phyloP scores from a whole-genome alignment of 352 stramenopile genomes.

The Pythium dissimile region DNA sequence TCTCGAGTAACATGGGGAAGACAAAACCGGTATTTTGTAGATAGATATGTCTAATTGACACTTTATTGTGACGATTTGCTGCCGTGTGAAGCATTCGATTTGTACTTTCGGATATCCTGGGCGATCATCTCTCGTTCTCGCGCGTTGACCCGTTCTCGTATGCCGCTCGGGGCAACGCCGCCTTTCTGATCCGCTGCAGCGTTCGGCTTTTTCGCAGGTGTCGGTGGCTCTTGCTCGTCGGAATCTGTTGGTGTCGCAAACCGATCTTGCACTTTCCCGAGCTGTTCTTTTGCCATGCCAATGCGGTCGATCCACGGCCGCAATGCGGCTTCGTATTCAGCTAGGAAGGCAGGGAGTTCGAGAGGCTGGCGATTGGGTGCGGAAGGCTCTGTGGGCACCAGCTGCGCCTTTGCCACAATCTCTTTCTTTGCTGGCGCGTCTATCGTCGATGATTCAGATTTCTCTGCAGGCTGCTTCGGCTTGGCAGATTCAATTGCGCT shows the following conservation, averaged over 20 bases:
- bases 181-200: not conserved
- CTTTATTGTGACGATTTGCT: too few relatives aligned
- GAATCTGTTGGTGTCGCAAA: not conserved
- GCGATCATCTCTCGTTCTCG: conserved; percentile 46
- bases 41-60: too few relatives aligned
- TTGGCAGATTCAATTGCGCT: conserved; percentile 4
- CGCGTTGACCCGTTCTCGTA: conserved; percentile 44
- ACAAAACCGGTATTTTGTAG: too few relatives aligned
- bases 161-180: conserved; percentile 31
- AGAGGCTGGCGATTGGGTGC: too few relatives aligned
- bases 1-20: conserved; percentile 67
- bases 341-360: conserved; percentile 8
- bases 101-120: conserved; percentile 41
- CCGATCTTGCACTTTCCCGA: conserved; percentile 1
- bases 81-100: conserved; percentile 26
- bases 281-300: not conserved
- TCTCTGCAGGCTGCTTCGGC: too few relatives aligned
- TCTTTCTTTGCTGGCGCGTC: not conserved
- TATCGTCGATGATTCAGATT: too few relatives aligned
- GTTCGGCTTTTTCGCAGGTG: not conserved
- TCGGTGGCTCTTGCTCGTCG: not conserved
- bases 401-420: not conserved
- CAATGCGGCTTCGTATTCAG: conserved; percentile 11
- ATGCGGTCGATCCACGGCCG: conserved; percentile 10
- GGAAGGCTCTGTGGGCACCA: too few relatives aligned